Evolutionary conservation across 1,284 basidiomycete genomes (phyloP).

Genomic region (Cutaneotrichosporon spelunceum): DNA sequence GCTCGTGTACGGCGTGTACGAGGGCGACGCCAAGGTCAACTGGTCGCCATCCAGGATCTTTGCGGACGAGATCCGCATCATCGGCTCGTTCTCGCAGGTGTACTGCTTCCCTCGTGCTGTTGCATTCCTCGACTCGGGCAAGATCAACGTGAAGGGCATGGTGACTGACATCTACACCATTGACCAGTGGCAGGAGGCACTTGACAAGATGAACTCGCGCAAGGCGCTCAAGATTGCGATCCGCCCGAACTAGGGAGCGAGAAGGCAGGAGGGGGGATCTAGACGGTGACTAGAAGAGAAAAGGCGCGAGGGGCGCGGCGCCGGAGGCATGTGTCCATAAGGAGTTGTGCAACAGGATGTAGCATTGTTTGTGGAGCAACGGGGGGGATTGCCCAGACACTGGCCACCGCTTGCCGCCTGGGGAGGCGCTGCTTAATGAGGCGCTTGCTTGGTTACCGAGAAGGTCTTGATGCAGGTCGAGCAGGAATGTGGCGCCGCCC

Average conservation of each 20-base stretch:
- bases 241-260: conserved; percentile 28
- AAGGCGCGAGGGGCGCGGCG: not conserved
- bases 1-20: conserved; percentile 61
- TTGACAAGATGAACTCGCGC: conserved; percentile 71
- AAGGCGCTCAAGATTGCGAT: conserved; percentile 53
- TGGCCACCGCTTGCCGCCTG: too few species aligned
- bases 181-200: conserved; percentile 71
- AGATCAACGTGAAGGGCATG: conserved; percentile 77
- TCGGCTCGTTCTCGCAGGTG: conserved; percentile 79
- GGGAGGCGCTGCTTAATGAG: too few species aligned
- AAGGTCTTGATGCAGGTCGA: too few species aligned
- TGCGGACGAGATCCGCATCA: conserved; percentile 77
- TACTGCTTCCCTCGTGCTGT: conserved; percentile 84
- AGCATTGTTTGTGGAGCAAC: not conserved
- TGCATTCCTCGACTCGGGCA: conserved; percentile 79
- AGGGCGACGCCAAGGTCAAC: conserved; percentile 68
- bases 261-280: too few species aligned
- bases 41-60: conserved; percentile 85
- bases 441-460: too few species aligned
- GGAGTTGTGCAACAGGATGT: conserved; percentile 1
- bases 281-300: not conserved
- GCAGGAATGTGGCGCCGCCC: too few species aligned
- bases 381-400: too few species aligned
- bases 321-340: not conserved
- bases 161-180: conserved; percentile 71